A percentile compares a stretch with the other conserved stretches of the same genome.
Conservation (phyloP, 768 basidiomycete species). For the Lactarius deliciosus region DNA sequence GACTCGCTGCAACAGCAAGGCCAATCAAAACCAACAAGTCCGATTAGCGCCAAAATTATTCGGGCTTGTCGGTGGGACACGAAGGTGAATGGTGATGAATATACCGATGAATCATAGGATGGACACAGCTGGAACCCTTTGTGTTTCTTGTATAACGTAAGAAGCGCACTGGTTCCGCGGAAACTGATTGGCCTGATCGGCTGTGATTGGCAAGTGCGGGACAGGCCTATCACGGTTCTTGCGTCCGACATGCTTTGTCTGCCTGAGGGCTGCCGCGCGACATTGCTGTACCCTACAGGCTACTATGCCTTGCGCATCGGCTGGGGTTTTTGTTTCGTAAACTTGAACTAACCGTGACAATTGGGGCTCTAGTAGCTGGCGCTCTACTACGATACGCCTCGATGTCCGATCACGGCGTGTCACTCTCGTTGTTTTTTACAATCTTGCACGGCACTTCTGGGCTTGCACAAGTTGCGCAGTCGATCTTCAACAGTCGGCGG, state of each 20-base stretch:
- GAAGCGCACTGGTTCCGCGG: neutral
- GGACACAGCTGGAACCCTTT: too few species aligned
- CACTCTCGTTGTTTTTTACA: neutral
- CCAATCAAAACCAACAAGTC: neutral
- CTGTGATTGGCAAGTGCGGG: neutral
- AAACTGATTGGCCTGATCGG: neutral
- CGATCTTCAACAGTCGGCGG: neutral
- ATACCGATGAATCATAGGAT: too few species aligned
- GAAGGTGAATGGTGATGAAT: too few species aligned
- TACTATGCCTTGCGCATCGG: neutral
- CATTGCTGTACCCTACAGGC: neutral
- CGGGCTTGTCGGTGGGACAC: too few species aligned
- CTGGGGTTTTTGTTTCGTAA: neutral
- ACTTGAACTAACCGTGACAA: neutral
- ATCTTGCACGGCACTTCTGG: neutral
- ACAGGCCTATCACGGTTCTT: too few species aligned
- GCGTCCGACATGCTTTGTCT: neutral
- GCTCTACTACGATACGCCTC: neutral
- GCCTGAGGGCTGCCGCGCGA: neutral
- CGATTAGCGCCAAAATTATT: neutral
- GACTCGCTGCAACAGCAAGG: neutral
- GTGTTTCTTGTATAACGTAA: neutral
- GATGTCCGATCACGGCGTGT: neutral
- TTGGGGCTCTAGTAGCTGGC: neutral
- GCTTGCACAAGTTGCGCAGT: neutral